Base-by-base conservation (phyloP, 2,329 filamentous ascomycete genomes). In the Periconia digitata region DNA sequence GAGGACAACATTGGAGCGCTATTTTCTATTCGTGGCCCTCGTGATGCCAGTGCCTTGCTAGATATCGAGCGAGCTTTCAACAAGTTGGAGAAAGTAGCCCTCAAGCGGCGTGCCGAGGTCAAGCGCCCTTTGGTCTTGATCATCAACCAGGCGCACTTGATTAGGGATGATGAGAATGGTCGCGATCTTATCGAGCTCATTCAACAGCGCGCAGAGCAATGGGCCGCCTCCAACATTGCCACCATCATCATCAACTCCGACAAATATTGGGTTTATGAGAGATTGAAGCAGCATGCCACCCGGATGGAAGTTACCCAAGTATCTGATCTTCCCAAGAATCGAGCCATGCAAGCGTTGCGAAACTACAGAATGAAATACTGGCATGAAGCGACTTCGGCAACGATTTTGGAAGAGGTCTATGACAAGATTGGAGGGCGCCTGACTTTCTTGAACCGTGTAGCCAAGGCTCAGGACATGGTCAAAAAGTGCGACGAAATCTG, bases 211-310 rank as follows among this genome's bases (percentile, higher is more conserved):
- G 92, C 94, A 1, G 94, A 99, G 72, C 89, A 94, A 70, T 99
- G 94, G 94, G 92, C 94, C 1, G 94, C 92, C 1, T 85, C 89
- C 17, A 92, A 90, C 56, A 80, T 99, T 8, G 89, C 95, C 23
- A 97, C 94, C 1, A 83, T 90, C 78, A 85, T 99, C 27, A 91
- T 99, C 75, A 97, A 96, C 73, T 92, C 86, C 45, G 94, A 99
- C 71, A 94, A 97, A 68, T 99, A 96, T 73, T 99, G 94, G 94
- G 89, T 99, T 0, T 97, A 96, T 63, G 94, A 99, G 71, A 83
- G 92, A 13, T 76, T 99, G 44, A 96, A 96, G 77, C 86, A 90
- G 68, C 86, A 96, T 50, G 90, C 91, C 3, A 96, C 92, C 2
- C 85, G 94, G 39, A 95, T 99, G 90, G 92, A 96, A 65, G 88